Percentiles rank a stretch among this genome's conserved stretches.
These are phyloP conservation scores for Fusarium siculi DNA, from an alignment of 2,329 filamentous ascomycete genomes.

Conservation along the genomic window DNA sequence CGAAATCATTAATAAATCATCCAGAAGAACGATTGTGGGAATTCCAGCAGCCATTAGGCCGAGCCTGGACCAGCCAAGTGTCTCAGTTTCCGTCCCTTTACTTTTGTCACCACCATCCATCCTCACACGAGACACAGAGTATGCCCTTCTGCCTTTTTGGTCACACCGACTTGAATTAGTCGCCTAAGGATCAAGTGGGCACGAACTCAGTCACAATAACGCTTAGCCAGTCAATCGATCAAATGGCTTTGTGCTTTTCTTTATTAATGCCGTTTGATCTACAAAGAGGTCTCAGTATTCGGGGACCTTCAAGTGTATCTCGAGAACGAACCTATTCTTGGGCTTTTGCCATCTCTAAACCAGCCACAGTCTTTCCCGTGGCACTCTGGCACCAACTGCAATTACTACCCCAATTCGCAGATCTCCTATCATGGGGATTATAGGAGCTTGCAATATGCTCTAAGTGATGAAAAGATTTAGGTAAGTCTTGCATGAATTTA, in stretches of 20 bases:
- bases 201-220: conserved; percentile 2
- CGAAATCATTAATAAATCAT: neutral
- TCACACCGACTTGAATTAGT: conserved; percentile 18
- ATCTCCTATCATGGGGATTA: neutral
- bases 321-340: neutral
- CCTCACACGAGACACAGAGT: neutral
- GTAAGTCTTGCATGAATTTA: neutral
- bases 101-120: neutral
- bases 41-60: neutral
- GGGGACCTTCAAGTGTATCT: neutral
- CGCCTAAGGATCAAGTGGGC: neutral
- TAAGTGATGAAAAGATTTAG: neutral
- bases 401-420: neutral
- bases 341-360: neutral
- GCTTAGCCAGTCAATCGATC: neutral
- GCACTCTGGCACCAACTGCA: neutral
- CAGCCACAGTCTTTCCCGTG: neutral
- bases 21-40: neutral
- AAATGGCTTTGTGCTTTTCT: neutral
- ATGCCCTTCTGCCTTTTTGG: neutral
- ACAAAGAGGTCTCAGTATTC: neutral
- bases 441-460: neutral
- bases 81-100: conserved; percentile 2
- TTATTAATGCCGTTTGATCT: neutral
- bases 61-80: conserved; percentile 13